Base-by-base conservation (phyloP, 495 filamentous ascomycete species). In the Durotheca rogersii region DNA sequence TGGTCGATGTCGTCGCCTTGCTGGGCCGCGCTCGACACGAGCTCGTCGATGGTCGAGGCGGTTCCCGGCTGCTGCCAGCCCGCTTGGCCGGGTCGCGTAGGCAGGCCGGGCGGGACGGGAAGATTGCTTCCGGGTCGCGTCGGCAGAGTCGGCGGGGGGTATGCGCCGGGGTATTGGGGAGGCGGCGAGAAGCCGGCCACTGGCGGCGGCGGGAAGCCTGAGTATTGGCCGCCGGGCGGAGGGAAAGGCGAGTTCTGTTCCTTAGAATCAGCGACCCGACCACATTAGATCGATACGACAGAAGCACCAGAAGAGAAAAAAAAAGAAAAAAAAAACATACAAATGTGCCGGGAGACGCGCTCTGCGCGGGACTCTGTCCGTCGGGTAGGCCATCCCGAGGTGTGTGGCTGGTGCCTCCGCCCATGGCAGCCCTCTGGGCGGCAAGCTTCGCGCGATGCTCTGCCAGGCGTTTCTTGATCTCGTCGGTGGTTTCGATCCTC, bases 401-500 rank as follows among this genome's bases (percentile, higher is more conserved):
- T 0, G 83, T 87, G 23, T 74, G 82, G 25, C 74, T 76, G 35
- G 82, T 81, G 56, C 79, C 82, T 58, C 79, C 82, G 27, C 73
- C 76, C 36, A 76, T 76, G 7, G 64, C 66, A 18, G 72, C 71
- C 63, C 79, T 79, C 53, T 86, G 83, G 5, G 75, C 70, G 15
- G 81, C 80, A 43, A 79, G 72, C 62, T 81, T 83, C 0, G 87
- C 86, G 48, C 86, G 87, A 53, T 90, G 86, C 57, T 88, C 89
- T 35, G 87, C 88, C 36, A 95, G 61, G 44, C 90, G 80, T 75
- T 84, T 86, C 75, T 90, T 92, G 56, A 95, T 64, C 58, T 94
- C 89, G 9, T 84, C 82, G 0, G 84, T 67, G 11, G 80, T 78
- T 56, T 93, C 89, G 18, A 90, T 72, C 68, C 90, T 94, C 12